Evolutionary conservation across 2,329 filamentous ascomycete species (phyloP).

Genomic region (Fusarium sp.): DNA sequence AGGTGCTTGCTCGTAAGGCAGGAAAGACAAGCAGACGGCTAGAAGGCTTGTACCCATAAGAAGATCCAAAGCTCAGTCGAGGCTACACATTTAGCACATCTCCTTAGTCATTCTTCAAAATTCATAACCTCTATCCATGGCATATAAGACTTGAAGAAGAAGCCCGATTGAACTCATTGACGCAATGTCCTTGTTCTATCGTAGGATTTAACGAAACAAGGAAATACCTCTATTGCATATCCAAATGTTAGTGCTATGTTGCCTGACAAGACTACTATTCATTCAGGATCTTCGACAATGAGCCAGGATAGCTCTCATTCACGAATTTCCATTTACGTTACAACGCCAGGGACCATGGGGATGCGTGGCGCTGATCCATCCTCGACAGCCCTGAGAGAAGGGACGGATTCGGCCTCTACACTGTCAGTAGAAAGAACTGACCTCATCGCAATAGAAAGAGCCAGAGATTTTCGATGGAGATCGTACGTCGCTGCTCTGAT

Average conservation of each 20-base stretch:
- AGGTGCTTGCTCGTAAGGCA: neutral
- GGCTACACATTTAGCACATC: neutral
- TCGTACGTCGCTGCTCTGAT: too few relatives aligned
- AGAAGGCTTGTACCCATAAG: neutral
- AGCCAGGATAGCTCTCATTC: rapidly evolving
- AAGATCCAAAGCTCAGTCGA: rapidly evolving
- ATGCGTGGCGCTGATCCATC: neutral
- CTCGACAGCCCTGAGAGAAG: neutral
- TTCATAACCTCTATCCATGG: neutral
- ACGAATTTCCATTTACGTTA: too few relatives aligned
- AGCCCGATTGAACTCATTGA: rapidly evolving
- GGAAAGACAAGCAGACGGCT: neutral
- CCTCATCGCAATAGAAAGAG: rapidly evolving
- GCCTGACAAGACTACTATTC: rapidly evolving
- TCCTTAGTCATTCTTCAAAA: rapidly evolving
- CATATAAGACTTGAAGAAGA: rapidly evolving
- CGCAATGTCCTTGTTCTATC: rapidly evolving
- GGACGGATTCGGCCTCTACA: rapidly evolving
- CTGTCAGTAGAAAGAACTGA: neutral
- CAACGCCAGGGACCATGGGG: rapidly evolving
- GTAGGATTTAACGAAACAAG: neutral
- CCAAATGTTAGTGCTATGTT: rapidly evolving
- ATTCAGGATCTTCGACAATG: rapidly evolving
- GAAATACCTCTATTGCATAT: neutral
- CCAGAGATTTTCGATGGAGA: too few relatives aligned